phyloP scores from a whole-genome alignment of 2,329 filamentous ascomycete genomes.

The Colletotrichum sp. region DNA sequence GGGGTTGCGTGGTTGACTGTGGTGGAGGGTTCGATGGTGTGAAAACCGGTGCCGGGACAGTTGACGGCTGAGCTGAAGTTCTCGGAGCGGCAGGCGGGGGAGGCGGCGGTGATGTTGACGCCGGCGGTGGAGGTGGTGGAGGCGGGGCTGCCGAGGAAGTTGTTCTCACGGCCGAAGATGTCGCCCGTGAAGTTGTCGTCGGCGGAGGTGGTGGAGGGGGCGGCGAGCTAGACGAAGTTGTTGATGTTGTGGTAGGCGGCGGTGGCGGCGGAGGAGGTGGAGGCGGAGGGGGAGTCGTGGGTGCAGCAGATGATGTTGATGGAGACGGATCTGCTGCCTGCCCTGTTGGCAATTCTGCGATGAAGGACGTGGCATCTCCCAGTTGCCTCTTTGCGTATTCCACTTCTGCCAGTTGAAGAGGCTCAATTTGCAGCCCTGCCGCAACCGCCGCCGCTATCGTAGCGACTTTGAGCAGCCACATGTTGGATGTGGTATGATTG shows the following conservation, averaged over 20 bases:
- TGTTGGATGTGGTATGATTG: not conserved
- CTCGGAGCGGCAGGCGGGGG: not conserved
- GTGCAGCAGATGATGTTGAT: not conserved
- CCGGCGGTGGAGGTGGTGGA: not conserved
- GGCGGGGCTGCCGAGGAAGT: not conserved
- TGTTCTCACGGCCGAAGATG: not conserved
- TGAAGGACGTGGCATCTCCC: slow-evolving; percentile 8
- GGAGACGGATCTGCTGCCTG: not conserved
- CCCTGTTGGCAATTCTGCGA: slow-evolving; percentile 4
- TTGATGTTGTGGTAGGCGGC: not conserved
- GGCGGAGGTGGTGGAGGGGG: not conserved
- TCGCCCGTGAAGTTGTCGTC: not conserved
- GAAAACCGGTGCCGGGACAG: not conserved
- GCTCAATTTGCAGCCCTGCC: slow-evolving; percentile 3
- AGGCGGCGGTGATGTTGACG: not conserved
- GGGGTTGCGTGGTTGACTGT: not conserved
- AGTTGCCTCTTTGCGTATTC: not conserved
- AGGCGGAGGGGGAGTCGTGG: not conserved
- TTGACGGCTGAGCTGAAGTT: not conserved
- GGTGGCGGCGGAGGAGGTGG: not conserved
- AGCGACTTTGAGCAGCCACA: slow-evolving; percentile 2
- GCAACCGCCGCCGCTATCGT: slow-evolving; percentile 6
- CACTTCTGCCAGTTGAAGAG: not conserved
- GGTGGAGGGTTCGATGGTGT: not conserved
- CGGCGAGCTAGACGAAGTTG: not conserved